These are phyloP conservation scores for Lavandula angustifolia DNA, from an alignment of 257 asterid species.

Conservation along the genomic window DNA sequence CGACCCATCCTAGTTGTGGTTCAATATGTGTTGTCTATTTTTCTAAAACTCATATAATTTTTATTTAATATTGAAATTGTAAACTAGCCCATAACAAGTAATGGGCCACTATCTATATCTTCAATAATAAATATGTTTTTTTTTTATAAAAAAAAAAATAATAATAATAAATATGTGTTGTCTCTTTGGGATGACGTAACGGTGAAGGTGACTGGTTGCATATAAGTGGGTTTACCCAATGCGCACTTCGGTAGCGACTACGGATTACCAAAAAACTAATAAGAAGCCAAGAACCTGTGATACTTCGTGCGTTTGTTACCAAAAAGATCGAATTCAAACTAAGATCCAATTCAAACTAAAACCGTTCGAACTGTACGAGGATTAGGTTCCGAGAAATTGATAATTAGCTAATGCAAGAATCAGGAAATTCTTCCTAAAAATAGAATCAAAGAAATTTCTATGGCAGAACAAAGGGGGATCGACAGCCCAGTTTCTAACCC, in stretches of 20 bases:
- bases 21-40: too few relatives aligned
- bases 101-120: background rate
- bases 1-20: too few relatives aligned
- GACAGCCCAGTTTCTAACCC: constrained; percentile 25
- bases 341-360: constrained; percentile 23
- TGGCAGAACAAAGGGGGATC: constrained; percentile 42
- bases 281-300: background rate
- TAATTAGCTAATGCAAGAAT: background rate
- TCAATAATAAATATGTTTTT: too few relatives aligned
- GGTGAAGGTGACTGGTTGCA: too few relatives aligned
- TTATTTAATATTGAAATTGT: too few relatives aligned
- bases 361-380: constrained; percentile 3
- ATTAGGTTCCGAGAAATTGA: background rate
- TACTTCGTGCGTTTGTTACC: constrained; percentile 7
- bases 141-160: too few relatives aligned
- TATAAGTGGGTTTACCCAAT: too few relatives aligned
- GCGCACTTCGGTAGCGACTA: too few relatives aligned
- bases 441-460: constrained; percentile 9
- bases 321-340: constrained; percentile 6
- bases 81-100: background rate
- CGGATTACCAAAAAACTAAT: too few relatives aligned
- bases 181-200: too few relatives aligned
- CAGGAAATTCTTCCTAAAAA: background rate
- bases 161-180: too few relatives aligned
- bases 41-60: too few relatives aligned